Conservation (phyloP, 2,329 filamentous ascomycete genomes). For the Orbilia brochopaga region DNA sequence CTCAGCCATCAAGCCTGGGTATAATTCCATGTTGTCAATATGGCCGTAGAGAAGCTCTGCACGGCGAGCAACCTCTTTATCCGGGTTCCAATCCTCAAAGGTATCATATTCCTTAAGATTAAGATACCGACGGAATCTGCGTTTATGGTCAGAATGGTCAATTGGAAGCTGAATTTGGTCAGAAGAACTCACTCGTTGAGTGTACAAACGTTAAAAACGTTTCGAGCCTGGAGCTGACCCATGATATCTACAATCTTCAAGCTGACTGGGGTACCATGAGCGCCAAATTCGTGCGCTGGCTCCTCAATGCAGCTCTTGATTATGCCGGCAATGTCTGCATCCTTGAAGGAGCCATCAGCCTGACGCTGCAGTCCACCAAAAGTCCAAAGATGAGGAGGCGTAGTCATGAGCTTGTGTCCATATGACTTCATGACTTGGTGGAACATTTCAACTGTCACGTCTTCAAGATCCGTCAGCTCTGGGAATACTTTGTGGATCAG, state of each 20-base stretch:
- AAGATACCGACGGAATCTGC: constrained; percentile 63
- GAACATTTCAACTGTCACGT: constrained; percentile 60
- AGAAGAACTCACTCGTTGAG: constrained; percentile 61
- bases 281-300: constrained; percentile 67
- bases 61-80: constrained; percentile 61
- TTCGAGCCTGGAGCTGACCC: constrained; percentile 68
- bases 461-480: constrained; percentile 59
- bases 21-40: constrained; percentile 65
- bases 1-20: constrained; percentile 67
- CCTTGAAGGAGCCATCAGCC: constrained; percentile 62
- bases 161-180: neutral
- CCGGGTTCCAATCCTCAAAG: constrained; percentile 64
- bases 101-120: constrained; percentile 62
- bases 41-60: constrained; percentile 62
- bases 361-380: constrained; percentile 59
- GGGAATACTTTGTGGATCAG: constrained; percentile 63
- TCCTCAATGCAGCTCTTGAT: constrained; percentile 68
- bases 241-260: constrained; percentile 68
- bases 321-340: constrained; percentile 65
- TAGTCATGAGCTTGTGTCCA: constrained; percentile 57
- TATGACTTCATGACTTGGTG: constrained; percentile 59
- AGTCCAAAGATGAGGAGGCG: constrained; percentile 58
- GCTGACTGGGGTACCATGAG: constrained; percentile 65
- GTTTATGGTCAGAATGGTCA: constrained; percentile 60
- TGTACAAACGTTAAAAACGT: constrained; percentile 63